Base-by-base conservation (phyloP, 2,329 filamentous ascomycete species). In the Pseudogymnoascus sp. region DNA sequence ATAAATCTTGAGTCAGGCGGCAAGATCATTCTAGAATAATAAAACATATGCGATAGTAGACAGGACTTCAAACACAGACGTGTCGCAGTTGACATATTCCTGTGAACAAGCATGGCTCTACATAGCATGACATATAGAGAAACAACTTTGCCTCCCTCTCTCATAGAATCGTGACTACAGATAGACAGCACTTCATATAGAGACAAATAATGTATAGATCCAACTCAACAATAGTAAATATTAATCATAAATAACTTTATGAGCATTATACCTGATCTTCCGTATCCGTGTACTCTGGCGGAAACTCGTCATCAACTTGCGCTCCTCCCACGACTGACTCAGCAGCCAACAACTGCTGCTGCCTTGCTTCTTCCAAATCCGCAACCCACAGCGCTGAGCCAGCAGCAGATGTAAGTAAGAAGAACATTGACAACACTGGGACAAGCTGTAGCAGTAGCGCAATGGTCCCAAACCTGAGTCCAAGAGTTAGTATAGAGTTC, bases 351-450 rank as follows among this genome's bases (percentile, higher is more conserved):
- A 53, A 31, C 46, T 10, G 46, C 46, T 12, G 25, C 46, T 53
- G 46, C 61, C 44, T 73, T 64, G 71, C 69, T 62, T 84, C 79
- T 75, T 97, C 93, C 60, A 97, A 77, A 67, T 88, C 86, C 1
- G 87, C 87, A 1, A 87, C 90, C 93, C 93, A 97, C 37, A 97
- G 78, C 1, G 91, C 93, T 46, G 90, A 88, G 1, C 93, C 95
- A 18, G 87, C 85, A 1, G 93, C 89, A 2, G 90, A 92, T 0
- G 93, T 97, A 68, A 99, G 78, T 40, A 97, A 81, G 74, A 97
- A 97, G 73, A 97, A 87, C 82, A 99, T 96, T n/a, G 90, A 96
- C 59, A 97, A 76, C 11, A 93, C 82, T 1, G 95, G 95, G 7
- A 97, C 82, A n/a, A 97, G 82, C 76, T 97, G 91, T 28, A 97